Evolutionary conservation across 768 basidiomycete genomes (phyloP), one percentile per base, ranked within the genome.

Genomic region (Hygrophorus pudorinus): DNA sequence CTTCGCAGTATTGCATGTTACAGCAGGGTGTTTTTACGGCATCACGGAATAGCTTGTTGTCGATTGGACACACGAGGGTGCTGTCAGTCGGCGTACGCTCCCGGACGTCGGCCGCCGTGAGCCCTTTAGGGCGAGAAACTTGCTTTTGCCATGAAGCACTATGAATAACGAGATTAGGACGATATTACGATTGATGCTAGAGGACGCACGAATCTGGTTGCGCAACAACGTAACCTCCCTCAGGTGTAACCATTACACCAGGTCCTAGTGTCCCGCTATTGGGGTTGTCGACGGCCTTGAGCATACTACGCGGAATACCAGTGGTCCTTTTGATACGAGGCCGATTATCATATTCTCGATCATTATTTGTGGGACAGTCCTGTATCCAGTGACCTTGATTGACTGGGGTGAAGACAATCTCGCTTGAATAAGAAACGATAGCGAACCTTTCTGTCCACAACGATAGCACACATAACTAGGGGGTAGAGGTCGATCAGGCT

Each of bases 401-500:
- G 28, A 8, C 36, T 48, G 41, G 60, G 42, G 55, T 35, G 30
- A 30, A 9, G 27, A 34, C 21, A 42, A 30, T 8, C 17, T 16
- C 21, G 31, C 34, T 29, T 17, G 14, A 20, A 17, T 10, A 38
- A 24, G 30, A 12, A 36, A 41, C 38, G 38, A 31, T 32, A 41
- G 51, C 70, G 41, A 59, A 85, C 93, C 96, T 80, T 96, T 94
- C 65, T 96, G 88, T 37, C 93, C 92, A 65, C 96, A 99, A 30
- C 96, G 84, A 60, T 98, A 98, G 60, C 96, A 99, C 3, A 98
- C 93, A 65, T 99, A 99, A 47, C 92, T 94, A 1, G 86, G 76
- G 20, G 96, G 96, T 9, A 96, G 66, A 27, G 91, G 88, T 47
- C 81, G 75, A 41, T 89, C 84, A 59, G 72, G 67, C 55, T 77